Conservation (phyloP, 495 filamentous ascomycete genomes). For the Penicillium angulare region DNA sequence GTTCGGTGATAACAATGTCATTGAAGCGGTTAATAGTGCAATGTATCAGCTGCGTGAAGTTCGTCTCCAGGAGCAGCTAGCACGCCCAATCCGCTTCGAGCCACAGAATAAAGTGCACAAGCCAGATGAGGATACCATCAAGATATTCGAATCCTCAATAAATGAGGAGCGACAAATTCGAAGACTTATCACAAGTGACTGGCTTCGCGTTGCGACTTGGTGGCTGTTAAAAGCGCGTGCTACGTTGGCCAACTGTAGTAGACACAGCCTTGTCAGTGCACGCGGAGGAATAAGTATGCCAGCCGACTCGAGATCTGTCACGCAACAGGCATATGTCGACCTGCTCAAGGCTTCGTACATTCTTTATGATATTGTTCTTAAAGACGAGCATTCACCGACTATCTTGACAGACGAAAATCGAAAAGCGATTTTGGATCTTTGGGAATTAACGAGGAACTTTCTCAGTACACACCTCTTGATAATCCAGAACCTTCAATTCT, state of each 20-base stretch:
- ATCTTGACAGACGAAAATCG: constrained; percentile 37
- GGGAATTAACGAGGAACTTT: constrained; percentile 37
- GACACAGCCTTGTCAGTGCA: constrained; percentile 19
- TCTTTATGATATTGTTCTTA: constrained; percentile 36
- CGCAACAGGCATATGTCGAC: constrained; percentile 39
- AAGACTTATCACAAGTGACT: constrained; percentile 31
- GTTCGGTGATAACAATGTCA: constrained; percentile 14
- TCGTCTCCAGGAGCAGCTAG: constrained; percentile 27
- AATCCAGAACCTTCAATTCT: constrained; percentile 27
- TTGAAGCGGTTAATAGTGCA: constrained; percentile 26
- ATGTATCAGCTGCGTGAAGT: constrained; percentile 32
- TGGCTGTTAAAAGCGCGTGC: constrained; percentile 41
- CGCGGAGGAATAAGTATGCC: constrained; percentile 29
- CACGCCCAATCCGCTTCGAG: constrained; percentile 31
- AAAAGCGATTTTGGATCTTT: constrained; percentile 40
- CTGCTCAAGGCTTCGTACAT: constrained; percentile 46
- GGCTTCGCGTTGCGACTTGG: constrained; percentile 44
- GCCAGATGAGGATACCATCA: constrained; percentile 23
- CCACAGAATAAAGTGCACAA: constrained; percentile 30
- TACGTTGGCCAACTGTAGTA: constrained; percentile 26
- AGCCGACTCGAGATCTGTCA: constrained; percentile 16
- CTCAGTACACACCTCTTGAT: constrained; percentile 29
- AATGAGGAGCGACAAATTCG: constrained; percentile 25
- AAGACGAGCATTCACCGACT: constrained; percentile 22
- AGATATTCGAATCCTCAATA: constrained; percentile 21